These are phyloP conservation scores for Periglandula ipomoeae DNA, from an alignment of 2,329 filamentous ascomycete genomes.

Conservation along the genomic window DNA sequence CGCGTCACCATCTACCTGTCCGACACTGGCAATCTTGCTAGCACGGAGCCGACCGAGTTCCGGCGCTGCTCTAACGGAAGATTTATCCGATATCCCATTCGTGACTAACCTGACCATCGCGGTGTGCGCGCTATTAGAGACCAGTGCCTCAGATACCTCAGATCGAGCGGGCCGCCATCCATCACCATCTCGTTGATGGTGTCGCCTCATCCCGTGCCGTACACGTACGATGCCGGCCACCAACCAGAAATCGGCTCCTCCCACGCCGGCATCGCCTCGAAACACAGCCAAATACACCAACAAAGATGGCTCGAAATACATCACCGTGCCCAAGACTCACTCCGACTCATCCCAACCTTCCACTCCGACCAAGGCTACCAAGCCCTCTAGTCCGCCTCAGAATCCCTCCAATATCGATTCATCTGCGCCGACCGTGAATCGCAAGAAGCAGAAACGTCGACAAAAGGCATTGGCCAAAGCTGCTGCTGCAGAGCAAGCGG, in stretches of 20 bases:
- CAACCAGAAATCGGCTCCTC: conserved; percentile 39
- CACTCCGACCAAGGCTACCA: conserved; percentile 35
- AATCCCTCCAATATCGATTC: conserved; percentile 17
- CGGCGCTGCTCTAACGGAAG: not conserved
- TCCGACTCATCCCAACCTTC: conserved; percentile 47
- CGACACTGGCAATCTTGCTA: not conserved
- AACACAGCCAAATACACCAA: conserved; percentile 55
- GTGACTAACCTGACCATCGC: conserved; percentile 1
- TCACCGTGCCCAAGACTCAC: conserved; percentile 51
- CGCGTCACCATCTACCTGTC: not conserved
- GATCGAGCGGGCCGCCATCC: conserved; percentile 5
- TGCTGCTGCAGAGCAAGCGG: conserved; percentile 35
- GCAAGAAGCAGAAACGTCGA: conserved; percentile 91
- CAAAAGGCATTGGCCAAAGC: conserved; percentile 73
- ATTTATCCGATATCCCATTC: not conserved
- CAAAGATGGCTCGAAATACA: conserved; percentile 61
- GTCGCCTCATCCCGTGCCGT: conserved; percentile 24
- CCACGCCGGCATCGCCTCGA: conserved; percentile 42
- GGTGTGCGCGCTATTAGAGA: conserved; percentile 2
- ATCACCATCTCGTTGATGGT: conserved; percentile 27
- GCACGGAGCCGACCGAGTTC: not conserved
- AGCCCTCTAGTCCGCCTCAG: conserved; percentile 20
- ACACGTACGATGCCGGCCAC: conserved; percentile 41
- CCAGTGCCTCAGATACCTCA: not conserved
- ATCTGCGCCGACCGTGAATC: conserved; percentile 55